A percentile compares a stretch with the other conserved stretches of the same genome.
These are phyloP conservation scores for Fusarium sp. DNA, from an alignment of 2,329 filamentous ascomycete genomes.

Conservation along the genomic window DNA sequence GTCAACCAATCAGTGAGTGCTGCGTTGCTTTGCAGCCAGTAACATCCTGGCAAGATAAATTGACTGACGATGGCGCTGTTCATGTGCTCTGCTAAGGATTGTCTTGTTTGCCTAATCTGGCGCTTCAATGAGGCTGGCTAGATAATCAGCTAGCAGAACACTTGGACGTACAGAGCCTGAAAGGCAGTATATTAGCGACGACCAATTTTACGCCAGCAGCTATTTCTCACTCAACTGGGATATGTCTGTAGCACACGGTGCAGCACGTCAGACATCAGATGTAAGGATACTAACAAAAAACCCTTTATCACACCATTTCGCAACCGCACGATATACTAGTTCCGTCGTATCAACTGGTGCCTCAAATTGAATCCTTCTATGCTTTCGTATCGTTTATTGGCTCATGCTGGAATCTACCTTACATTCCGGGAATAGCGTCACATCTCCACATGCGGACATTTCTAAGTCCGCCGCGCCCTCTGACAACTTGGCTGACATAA, in stretches of 20 bases:
- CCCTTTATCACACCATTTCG: too few species aligned
- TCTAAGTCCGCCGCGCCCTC: background rate
- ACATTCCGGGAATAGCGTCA: background rate
- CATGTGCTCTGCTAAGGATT: background rate
- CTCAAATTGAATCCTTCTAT: too few species aligned
- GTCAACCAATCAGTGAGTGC: background rate
- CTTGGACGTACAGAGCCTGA: background rate
- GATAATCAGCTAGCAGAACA: fast-evolving
- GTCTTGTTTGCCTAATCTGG: background rate
- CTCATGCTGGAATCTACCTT: fast-evolving
- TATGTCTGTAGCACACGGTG: too few species aligned
- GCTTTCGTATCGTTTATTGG: background rate
- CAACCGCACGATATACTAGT: too few species aligned
- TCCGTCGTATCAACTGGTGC: too few species aligned
- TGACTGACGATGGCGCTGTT: fast-evolving
- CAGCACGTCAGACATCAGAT: too few species aligned
- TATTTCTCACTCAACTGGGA: background rate
- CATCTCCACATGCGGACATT: background rate
- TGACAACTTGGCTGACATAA: background rate
- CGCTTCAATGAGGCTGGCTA: fast-evolving
- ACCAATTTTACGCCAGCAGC: too few species aligned
- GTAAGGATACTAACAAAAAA: too few species aligned
- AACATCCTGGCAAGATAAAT: too few species aligned
- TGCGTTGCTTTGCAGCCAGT: background rate
- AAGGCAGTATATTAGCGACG: too few species aligned